Conservation (phyloP, 2,329 filamentous ascomycete species). For the Penicillium sp. region DNA sequence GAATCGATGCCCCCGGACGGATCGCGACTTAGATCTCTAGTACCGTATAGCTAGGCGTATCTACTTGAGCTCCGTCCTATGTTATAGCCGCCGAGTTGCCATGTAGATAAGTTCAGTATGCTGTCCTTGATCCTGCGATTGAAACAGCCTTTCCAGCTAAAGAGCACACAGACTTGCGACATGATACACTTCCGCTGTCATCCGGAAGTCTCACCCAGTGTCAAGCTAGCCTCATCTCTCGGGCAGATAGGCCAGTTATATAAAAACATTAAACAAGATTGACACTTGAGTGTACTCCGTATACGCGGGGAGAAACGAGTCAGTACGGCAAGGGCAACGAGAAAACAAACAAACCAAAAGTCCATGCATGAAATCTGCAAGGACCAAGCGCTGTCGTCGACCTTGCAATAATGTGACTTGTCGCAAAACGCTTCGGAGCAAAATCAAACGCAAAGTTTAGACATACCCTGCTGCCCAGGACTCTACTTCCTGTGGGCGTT, state of each 20-base stretch:
- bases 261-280: not conserved
- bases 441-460: not conserved
- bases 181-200: not conserved
- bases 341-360: not conserved
- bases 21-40: not conserved
- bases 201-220: not conserved
- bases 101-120: not conserved
- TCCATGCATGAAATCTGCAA: slow-evolving; percentile 29
- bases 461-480: not conserved
- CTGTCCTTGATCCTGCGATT: not conserved
- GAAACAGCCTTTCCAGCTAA: not conserved
- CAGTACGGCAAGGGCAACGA: not conserved
- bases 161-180: not conserved
- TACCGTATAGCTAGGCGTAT: not conserved
- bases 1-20: not conserved
- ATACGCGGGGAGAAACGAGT: not conserved
- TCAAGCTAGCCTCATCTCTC: not conserved
- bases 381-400: slow-evolving; percentile 25
- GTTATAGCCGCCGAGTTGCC: not conserved
- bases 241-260: not conserved
- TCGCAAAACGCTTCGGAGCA: slow-evolving; percentile 13
- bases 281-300: not conserved
- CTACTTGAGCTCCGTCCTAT: not conserved
- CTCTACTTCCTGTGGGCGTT: not conserved
- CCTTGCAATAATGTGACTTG: slow-evolving; percentile 36